Evolutionary conservation across 768 basidiomycete genomes (phyloP).

Genomic region (Artomyces pyxidatus): DNA sequence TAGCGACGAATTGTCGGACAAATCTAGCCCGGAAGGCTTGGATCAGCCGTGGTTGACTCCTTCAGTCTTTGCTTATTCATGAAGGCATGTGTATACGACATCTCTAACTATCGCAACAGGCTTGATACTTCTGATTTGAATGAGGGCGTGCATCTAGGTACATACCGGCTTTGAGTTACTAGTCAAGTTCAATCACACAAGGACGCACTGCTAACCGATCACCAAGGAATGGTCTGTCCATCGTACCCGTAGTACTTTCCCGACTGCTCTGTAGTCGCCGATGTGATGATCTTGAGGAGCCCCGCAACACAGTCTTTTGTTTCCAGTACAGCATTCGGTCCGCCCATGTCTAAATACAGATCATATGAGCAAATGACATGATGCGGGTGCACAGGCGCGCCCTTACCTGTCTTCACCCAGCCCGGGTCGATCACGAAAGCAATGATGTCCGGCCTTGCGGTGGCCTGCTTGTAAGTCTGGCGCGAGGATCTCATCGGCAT

Average conservation of each 20-base stretch:
- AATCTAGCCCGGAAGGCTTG: too few relatives aligned
- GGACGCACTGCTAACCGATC: too few relatives aligned
- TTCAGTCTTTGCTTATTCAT: too few relatives aligned
- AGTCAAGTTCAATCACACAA: too few relatives aligned
- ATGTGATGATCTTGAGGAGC: slow-evolving; percentile 22
- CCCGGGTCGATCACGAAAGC: slow-evolving; percentile 28
- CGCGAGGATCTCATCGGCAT: background rate
- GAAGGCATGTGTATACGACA: too few relatives aligned
- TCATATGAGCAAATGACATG: too few relatives aligned
- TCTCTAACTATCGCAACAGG: too few relatives aligned
- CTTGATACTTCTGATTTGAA: too few relatives aligned
- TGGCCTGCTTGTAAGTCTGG: slow-evolving; percentile 31
- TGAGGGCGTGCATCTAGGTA: too few relatives aligned
- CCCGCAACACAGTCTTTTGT: slow-evolving; percentile 23
- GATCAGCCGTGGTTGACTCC: too few relatives aligned
- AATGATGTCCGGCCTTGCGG: slow-evolving; percentile 26
- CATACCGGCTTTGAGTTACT: too few relatives aligned
- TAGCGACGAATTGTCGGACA: too few relatives aligned
- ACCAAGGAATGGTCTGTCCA: slow-evolving; percentile 27
- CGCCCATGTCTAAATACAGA: slow-evolving; percentile 26
- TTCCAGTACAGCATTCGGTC: slow-evolving; percentile 22
- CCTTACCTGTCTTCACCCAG: slow-evolving; percentile 31
- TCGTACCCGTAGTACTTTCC: slow-evolving; percentile 26
- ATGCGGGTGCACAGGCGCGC: background rate
- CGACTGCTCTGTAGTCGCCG: slow-evolving; percentile 19